These are phyloP conservation scores for Hyaloperonospora arabidopsidis DNA, from an alignment of 352 stramenopile species.

Conservation along the genomic window DNA sequence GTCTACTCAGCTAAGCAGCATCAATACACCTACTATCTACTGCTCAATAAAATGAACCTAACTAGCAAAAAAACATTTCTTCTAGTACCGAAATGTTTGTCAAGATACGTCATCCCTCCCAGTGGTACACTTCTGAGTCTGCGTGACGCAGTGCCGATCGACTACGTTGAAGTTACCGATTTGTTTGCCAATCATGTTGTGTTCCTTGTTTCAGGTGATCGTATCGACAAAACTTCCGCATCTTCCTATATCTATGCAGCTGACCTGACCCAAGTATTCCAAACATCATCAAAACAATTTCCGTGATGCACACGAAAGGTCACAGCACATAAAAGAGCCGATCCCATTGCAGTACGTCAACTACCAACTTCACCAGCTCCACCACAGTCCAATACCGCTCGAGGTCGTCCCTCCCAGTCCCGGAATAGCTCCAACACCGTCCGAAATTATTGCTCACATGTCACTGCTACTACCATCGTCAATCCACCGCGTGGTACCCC, in stretches of 20 bases:
- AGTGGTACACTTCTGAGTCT: slow-evolving; percentile 8
- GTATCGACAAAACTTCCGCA: neutral
- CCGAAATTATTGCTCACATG: slow-evolving; percentile 12
- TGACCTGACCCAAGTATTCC: slow-evolving; percentile 1
- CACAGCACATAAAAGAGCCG: neutral
- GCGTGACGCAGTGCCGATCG: slow-evolving; percentile 3
- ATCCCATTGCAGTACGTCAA: no score
- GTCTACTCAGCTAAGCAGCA: slow-evolving; percentile 16
- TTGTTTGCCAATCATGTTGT: neutral
- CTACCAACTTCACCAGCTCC: no score
- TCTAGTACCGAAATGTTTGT: no score
- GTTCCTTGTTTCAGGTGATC: no score
- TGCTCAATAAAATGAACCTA: no score
- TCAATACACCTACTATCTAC: no score
- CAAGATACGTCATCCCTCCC: slow-evolving; percentile 16
- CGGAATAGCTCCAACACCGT: slow-evolving; percentile 9
- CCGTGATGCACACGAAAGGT: slow-evolving; percentile 24
- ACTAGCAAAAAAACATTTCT: no score
- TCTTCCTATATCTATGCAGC: neutral
- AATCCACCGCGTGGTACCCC: neutral
- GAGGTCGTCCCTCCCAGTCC: slow-evolving; percentile 3
- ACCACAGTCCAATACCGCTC: neutral
- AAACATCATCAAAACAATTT: slow-evolving; percentile 23
- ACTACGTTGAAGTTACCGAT: slow-evolving; percentile 1
- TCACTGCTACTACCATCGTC: slow-evolving; percentile 6